Base-by-base conservation (phyloP, 2,329 filamentous ascomycete genomes). In the Colletotrichum destructivum region DNA sequence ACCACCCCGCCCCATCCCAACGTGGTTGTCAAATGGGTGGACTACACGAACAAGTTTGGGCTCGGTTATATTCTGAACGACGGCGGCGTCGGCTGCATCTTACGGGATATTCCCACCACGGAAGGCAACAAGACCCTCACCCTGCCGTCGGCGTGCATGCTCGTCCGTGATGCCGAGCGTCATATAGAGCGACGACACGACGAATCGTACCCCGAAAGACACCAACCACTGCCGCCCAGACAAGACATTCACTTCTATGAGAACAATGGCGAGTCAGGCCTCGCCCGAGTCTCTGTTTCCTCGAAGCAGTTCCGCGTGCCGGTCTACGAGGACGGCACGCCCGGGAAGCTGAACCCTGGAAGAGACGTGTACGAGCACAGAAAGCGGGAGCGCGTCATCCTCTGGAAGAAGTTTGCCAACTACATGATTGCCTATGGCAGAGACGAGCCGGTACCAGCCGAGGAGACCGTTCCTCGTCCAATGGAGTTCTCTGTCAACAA, bases 1-100 rank as follows among this genome's bases (percentile, higher is more conserved):
- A 81, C 86, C 73, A 80, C 87, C 66, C 83, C 88, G 78, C 78
- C 90, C 73, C 81, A 92, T 78, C 87, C 92, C 78, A 82, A 91
- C 78, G 88, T 92, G 55, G 90, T 92, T 15, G 89, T 92, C 13
- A 94, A 95, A 78, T 96, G 94, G 94, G 94, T 96, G 8, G 94
- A 96, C 79, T 96, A 96, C 80, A 94, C 93, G 71, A 94, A 95
- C 81, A 95, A 95, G 79, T 94, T 95, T 79, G 94, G 94, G 15
- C 87, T 96, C 18, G 94, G 94, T 46, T 96, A 96, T 77, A 94
- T 96, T 69, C 84, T 96, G 65, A 94, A 94, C 73, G 93, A 96
- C 75, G 93, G 94, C 40, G 94, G 91, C 73, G 91, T 95, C 23
- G 94, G 93, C 18, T 95, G 92, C 74, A 89, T 92, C 60, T 83